Evolutionary conservation across 345 rosid species (phyloP).

Genomic region (Eucalyptus guilfoylei): DNA sequence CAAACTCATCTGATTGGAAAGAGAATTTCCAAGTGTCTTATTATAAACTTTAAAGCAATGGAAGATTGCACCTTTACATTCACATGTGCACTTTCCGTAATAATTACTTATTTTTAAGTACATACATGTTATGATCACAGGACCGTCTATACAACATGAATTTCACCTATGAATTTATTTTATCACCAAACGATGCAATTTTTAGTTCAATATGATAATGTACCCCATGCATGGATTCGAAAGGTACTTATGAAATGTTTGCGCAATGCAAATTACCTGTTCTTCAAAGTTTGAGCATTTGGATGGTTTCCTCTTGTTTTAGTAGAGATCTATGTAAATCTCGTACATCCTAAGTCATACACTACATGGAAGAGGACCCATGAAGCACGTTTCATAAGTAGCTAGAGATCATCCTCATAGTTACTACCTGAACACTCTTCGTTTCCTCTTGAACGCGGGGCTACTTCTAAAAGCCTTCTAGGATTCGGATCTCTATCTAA

Average conservation of each 20-base stretch:
- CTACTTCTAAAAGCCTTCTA: no score
- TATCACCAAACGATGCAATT: background rate
- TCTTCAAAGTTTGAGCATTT: background rate
- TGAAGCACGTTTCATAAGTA: background rate
- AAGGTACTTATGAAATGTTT: no score
- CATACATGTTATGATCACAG: background rate
- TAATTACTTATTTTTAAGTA: background rate
- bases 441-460: no score
- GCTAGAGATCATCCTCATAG: background rate
- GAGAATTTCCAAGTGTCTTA: no score
- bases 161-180: background rate
- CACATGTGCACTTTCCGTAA: background rate
- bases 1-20: no score
- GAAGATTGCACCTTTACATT: background rate
- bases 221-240: background rate
- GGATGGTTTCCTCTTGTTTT: background rate
- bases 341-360: background rate
- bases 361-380: background rate
- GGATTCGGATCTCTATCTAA: no score
- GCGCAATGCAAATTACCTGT: background rate
- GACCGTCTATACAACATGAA: background rate
- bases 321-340: background rate
- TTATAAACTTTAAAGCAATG: no score
- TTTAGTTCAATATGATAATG: background rate
- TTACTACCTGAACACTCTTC: no score